Conservation (phyloP, 1,139 yeast genomes). For the Spencermartinsiella ligniputridi region DNA sequence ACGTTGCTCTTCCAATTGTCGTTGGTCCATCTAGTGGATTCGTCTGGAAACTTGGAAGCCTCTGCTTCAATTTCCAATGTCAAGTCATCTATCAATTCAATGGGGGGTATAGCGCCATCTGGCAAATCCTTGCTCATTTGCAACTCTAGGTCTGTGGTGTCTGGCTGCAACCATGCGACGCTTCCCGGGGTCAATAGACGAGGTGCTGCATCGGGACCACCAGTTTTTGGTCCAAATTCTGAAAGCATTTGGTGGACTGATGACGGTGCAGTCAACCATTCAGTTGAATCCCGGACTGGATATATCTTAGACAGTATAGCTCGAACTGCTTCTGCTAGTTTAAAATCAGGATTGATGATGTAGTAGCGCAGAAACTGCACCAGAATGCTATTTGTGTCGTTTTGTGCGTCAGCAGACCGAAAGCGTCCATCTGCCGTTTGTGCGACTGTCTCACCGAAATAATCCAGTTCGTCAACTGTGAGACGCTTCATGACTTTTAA, state of each 20-base stretch:
- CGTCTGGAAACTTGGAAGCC: neutral
- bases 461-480: neutral
- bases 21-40: too few species aligned
- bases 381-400: too few species aligned
- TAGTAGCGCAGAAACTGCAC: neutral
- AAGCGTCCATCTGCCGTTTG: neutral
- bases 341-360: neutral
- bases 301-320: neutral
- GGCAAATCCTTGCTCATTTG: neutral
- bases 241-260: neutral
- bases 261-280: neutral
- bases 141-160: neutral
- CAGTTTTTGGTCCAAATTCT: neutral
- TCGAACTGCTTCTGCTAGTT: neutral
- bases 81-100: neutral
- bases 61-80: neutral
- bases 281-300: neutral
- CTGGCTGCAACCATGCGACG: neutral
- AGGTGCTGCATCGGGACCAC: too few species aligned
- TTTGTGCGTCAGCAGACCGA: too few species aligned
- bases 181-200: neutral
- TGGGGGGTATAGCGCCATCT: neutral
- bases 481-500: constrained; percentile 1
- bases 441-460: neutral
- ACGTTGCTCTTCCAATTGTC: too few species aligned